Conservation (phyloP, 176 grass and related monocot species). For the Eremochloa ophiuroides region DNA sequence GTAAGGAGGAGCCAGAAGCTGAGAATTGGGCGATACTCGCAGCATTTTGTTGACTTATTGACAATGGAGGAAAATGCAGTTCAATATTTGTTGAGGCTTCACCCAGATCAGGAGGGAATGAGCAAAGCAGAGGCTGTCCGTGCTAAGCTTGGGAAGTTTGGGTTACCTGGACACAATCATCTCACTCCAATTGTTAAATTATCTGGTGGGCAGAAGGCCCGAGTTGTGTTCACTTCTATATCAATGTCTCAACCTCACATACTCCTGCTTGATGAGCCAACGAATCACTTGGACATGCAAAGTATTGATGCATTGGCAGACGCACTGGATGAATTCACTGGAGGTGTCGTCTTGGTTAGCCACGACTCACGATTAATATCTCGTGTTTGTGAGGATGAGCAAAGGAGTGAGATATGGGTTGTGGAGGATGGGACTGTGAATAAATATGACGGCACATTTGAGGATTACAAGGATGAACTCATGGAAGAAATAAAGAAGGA, state of each 20-base stretch:
- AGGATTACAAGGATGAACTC: constrained; percentile 97
- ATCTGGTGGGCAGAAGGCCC: constrained; percentile 88
- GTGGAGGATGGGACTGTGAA: constrained; percentile 91
- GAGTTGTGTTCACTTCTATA: constrained; percentile 96
- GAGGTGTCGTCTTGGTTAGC: constrained; percentile 92
- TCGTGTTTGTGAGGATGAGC: constrained; percentile 83
- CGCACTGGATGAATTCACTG: constrained; percentile 87
- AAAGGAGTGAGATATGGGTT: constrained; percentile 90
- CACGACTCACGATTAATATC: constrained; percentile 91
- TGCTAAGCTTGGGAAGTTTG: constrained; percentile 92
- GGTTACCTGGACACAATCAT: constrained; percentile 93
- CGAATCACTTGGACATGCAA: constrained; percentile 98
- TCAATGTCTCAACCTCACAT: constrained; percentile 95
- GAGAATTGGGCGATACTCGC: constrained; percentile 86
- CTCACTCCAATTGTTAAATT: constrained; percentile 95
- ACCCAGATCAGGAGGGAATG: constrained; percentile 94
- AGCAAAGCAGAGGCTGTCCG: constrained; percentile 90
- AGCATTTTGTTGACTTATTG: constrained; percentile 95
- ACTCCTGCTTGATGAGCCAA: constrained; percentile 92
- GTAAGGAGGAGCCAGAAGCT: constrained; percentile 85
- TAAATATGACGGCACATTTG: constrained; percentile 69
- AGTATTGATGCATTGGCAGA: constrained; percentile 94
- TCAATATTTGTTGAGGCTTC: constrained; percentile 83
- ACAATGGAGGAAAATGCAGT: constrained; percentile 97
- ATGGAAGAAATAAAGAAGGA: constrained; percentile 90